Conservation (phyloP, 768 basidiomycete genomes). For the Russula compacta region DNA sequence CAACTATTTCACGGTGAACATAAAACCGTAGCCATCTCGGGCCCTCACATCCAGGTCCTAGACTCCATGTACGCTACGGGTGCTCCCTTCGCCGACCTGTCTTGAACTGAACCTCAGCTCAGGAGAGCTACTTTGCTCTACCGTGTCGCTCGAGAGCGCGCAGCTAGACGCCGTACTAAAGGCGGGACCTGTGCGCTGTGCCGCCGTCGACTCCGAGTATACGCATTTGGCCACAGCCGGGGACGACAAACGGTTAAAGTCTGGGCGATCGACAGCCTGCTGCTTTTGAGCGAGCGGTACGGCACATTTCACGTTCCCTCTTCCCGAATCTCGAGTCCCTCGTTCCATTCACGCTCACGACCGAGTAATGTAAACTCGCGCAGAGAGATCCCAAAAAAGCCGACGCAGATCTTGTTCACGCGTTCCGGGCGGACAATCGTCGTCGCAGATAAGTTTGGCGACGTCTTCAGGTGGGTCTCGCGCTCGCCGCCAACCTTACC, state of each 20-base stretch:
- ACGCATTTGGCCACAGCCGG: constrained; percentile 51
- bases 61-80: constrained; percentile 40
- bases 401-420: constrained; percentile 61
- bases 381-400: constrained; percentile 79
- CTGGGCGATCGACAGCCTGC: constrained; percentile 53
- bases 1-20: constrained; percentile 33
- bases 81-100: neutral
- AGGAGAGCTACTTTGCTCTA: constrained; percentile 42
- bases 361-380: neutral
- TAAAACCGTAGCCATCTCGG: constrained; percentile 40
- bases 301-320: constrained; percentile 17
- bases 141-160: constrained; percentile 27
- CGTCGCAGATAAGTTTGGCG: constrained; percentile 91
- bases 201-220: constrained; percentile 38
- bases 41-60: constrained; percentile 55
- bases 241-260: constrained; percentile 78
- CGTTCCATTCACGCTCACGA: neutral
- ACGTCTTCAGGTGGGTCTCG: constrained; percentile 62
- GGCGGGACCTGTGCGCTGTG: constrained; percentile 52
- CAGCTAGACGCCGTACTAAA: constrained; percentile 31
- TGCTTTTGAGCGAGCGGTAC: constrained; percentile 55
- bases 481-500: constrained; percentile 14
- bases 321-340: neutral
- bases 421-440: constrained; percentile 55
- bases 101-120: constrained; percentile 32